These are phyloP conservation scores for Hyaloscypha finlandica DNA, from an alignment of 495 filamentous ascomycete genomes.

Conservation along the genomic window DNA sequence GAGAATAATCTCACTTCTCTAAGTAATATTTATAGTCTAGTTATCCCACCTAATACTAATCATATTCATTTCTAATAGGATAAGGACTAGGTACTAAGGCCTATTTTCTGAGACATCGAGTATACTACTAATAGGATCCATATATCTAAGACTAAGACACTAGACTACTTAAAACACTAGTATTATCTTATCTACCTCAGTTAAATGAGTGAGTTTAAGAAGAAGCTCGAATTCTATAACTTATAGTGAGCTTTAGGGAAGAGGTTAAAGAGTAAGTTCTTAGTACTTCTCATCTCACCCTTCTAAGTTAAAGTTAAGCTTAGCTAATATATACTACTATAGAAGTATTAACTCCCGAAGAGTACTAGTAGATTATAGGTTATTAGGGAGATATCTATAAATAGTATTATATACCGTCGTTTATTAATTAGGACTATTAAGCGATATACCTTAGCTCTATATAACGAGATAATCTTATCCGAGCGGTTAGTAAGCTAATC, in stretches of 20 bases:
- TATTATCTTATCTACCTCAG: constrained; percentile 22
- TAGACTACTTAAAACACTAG: constrained; percentile 19
- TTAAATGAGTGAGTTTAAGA: constrained; percentile 15
- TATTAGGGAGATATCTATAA: constrained; percentile 19
- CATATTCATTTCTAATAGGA: constrained; percentile 5
- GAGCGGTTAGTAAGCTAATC: constrained; percentile 13
- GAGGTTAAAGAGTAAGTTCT: constrained; percentile 19
- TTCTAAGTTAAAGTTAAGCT: background rate
- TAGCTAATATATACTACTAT: background rate
- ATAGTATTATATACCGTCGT: constrained; percentile 14
- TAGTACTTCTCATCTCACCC: background rate
- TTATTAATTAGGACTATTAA: constrained; percentile 8
- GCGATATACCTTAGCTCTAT: constrained; percentile 22
- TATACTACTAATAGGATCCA: constrained; percentile 2
- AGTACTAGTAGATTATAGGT: constrained; percentile 19
- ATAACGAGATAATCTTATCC: constrained; percentile 22
- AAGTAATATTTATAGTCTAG: background rate
- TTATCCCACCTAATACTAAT: background rate
- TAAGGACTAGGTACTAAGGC: constrained; percentile 4
- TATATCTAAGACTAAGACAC: constrained; percentile 19
- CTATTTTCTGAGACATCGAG: constrained; percentile 13
- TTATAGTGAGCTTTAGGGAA: constrained; percentile 19
- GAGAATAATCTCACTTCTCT: background rate
- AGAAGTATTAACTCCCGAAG: constrained; percentile 15
- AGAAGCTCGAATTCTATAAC: constrained; percentile 23